Base-by-base conservation (phyloP, 1,139 yeast species). In the Geotrichum aggregatum region DNA sequence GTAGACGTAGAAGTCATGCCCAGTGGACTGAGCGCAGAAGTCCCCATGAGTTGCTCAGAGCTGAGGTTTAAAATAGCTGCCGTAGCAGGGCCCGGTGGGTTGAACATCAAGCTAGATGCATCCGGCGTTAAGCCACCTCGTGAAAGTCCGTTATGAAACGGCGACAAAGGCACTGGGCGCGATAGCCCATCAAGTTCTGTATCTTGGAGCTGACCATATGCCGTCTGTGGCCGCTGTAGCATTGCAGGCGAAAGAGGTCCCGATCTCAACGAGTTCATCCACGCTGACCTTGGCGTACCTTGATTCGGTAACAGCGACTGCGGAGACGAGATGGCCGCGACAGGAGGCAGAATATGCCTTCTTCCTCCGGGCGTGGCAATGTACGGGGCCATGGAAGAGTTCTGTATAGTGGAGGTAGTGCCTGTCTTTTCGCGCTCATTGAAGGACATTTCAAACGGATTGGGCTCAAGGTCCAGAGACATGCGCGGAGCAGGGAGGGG, bases 361-460 rank as follows among this genome's bases (percentile, higher is more conserved):
- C 63, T 52, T 11, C 67, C 68, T 13, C 67, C 68, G 1, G 68
- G 67, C 13, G 67, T 64, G 7, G 63, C 59, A 6, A 61, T 46
- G 35, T 48, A 55, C 43, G 52, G 56, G 21, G 47, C 48, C 18
- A 43, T 30, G 36, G 44, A 36, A 2, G 44, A 18, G n/a, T n/a
- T n/a, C n/a, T n/a, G n/a, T n/a, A n/a, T n/a, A n/a, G n/a, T n/a
- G 26, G 36, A 26, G 19, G 6, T 22, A 22, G 44, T 38, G 21
- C 24, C 36, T 36, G 49, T 53, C 19, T 56, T 48, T n/a, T 65
- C 64, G 47, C 80, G 83, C 35, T 72, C 72, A 31, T 96, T 97
- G 71, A 92, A 92, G 47, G 96, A 87, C 67, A 85, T 84, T 69
- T 92, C 98, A 65, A 92, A 92, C 1, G 98, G 98, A 64, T 92